Evolutionary conservation across 2,329 filamentous ascomycete species (phyloP).

Genomic region (Cladosporium sp.): DNA sequence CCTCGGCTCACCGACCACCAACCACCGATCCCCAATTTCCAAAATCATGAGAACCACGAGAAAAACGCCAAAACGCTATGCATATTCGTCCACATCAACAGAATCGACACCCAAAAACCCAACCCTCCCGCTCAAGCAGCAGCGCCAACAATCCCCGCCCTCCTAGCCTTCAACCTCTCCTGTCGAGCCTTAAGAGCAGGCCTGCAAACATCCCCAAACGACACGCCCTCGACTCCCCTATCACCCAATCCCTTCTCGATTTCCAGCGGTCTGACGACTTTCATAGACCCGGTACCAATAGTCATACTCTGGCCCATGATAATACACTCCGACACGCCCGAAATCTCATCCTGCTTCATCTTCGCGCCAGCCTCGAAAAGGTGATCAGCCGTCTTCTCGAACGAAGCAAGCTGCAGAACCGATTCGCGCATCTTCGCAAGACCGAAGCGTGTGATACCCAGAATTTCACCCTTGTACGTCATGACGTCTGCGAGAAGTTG

Average conservation of each 20-base stretch:
- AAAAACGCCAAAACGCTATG: too few relatives aligned
- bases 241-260: slow-evolving; percentile 9
- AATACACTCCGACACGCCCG: slow-evolving; percentile 93
- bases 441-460: slow-evolving; percentile 94
- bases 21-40: too few relatives aligned
- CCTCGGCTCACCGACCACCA: too few relatives aligned
- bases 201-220: slow-evolving; percentile 8
- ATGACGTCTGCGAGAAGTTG: slow-evolving; percentile 94
- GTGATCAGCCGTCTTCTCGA: slow-evolving; percentile 98
- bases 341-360: slow-evolving; percentile 87
- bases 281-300: slow-evolving; percentile 86
- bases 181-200: slow-evolving; percentile 11
- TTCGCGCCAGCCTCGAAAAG: slow-evolving; percentile 89
- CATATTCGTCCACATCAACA: too few relatives aligned
- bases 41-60: too few relatives aligned
- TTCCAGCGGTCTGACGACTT: slow-evolving; percentile 74
- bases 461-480: slow-evolving; percentile 96
- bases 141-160: slow-evolving; percentile 12
- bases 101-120: too few relatives aligned
- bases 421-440: slow-evolving; percentile 94
- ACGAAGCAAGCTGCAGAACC: slow-evolving; percentile 88
- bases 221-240: slow-evolving; percentile 4
- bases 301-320: slow-evolving; percentile 96
- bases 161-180: slow-evolving; percentile 14
- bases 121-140: slow-evolving; percentile 3